Base-by-base conservation (phyloP, 495 filamentous ascomycete species). In the Aspergillus wentii region DNA sequence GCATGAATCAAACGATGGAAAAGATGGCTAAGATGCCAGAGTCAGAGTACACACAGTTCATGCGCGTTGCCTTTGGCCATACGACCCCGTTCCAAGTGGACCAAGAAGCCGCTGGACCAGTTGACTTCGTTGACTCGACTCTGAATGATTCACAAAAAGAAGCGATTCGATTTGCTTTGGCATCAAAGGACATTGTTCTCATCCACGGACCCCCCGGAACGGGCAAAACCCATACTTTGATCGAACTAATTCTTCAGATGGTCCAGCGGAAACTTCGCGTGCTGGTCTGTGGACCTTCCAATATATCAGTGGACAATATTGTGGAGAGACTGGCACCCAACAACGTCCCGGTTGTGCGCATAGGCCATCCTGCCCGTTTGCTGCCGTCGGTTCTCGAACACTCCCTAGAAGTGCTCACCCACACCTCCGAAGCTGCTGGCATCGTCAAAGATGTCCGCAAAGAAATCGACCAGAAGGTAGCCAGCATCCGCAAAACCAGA, bases 291-390 rank as follows among this genome's bases (percentile, higher is more conserved):
- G 92, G 92, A 0, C 92, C 92, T 0, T 94, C 86, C 8, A 99
- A 99, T 55, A 88, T 99, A 34, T 90, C 86, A 0, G 92, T 97
- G 2, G 92, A 99, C 68, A 99, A 99, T 52, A 96, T 99, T 41
- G 89, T 95, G n/a, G 91, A 97, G 62, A 78, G 94, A 8, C 75
- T 97, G 1, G 74, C 88, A 0, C 80, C 85, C 0, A 83, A 86
- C 43, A 85, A 85, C 45, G 72, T 97, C 1, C 86, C 91, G 0
- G 85, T 96, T 37, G 75, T 97, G 40, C 84, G 92, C 0, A 77
- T 98, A 0, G 92, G 92, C 0, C 92, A 97, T 61, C 92, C 94
- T 2, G 94, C 92, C 1, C 81, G 92, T 14, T 71, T 98, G 3
- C 77, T 98, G 1, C 91, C 92, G 0, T 86, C 85, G 0, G 89